phyloP scores from a whole-genome alignment of 495 filamentous ascomycete genomes.

The Chaetomium cochliodes region DNA sequence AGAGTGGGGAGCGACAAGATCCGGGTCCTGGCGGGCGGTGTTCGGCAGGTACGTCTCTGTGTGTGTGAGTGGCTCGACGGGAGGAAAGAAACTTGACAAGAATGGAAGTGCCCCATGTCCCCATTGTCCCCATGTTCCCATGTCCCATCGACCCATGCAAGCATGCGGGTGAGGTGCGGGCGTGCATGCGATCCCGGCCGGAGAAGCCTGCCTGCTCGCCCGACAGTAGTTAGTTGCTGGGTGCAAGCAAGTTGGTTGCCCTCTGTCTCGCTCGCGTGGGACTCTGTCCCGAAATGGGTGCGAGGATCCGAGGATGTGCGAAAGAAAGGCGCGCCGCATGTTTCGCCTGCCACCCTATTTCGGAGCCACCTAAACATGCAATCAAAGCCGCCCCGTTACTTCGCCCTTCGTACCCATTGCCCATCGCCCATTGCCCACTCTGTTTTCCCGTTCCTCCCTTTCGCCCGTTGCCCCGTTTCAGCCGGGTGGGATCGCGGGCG shows the following conservation, averaged over 20 bases:
- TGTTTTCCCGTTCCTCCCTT: no score
- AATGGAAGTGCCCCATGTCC: conserved; percentile 2
- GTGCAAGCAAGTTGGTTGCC: no score
- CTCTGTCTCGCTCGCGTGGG: conserved; percentile 10
- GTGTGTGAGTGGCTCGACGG: no score
- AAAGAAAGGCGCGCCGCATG: background rate
- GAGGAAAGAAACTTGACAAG: background rate
- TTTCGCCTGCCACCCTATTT: conserved; percentile 1
- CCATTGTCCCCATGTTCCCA: no score
- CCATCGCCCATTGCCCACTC: background rate
- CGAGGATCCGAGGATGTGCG: background rate
- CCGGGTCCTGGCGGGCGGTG: background rate
- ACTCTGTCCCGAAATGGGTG: background rate
- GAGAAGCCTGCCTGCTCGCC: conserved; percentile 2
- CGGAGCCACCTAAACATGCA: background rate
- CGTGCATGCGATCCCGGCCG: conserved; percentile 16
- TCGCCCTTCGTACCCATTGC: no score
- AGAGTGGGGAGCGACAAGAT: conserved; percentile 16
- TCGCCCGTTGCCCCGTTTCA: conserved; percentile 5
- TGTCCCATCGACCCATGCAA: background rate
- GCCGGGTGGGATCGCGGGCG: conserved; percentile 9
- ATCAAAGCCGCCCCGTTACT: background rate
- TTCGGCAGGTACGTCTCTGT: conserved; percentile 11
- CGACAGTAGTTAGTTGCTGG: no score
- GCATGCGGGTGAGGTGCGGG: conserved; percentile 9